Conservation (phyloP, 2,329 filamentous ascomycete species). For the Pseudogymnoascus sp. region DNA sequence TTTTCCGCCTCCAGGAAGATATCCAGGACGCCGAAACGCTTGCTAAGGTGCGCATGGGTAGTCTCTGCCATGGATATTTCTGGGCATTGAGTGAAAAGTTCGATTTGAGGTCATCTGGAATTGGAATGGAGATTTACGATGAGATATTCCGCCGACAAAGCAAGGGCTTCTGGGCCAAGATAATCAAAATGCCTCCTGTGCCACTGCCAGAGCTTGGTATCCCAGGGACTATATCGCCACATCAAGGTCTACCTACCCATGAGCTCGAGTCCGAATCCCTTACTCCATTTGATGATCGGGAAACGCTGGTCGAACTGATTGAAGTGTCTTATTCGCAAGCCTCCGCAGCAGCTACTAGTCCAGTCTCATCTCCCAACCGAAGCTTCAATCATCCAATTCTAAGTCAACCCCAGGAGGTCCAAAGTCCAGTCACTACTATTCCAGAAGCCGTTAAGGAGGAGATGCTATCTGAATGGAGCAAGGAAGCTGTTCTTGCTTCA, state of each 20-base stretch:
- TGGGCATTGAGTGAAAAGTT: constrained; percentile 74
- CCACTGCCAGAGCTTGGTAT: constrained; percentile 54
- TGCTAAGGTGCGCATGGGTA: constrained; percentile 72
- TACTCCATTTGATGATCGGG: constrained; percentile 67
- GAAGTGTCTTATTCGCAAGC: constrained; percentile 61
- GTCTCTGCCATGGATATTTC: constrained; percentile 82
- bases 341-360: constrained; percentile 57
- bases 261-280: constrained; percentile 57
- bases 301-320: constrained; percentile 66
- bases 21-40: constrained; percentile 58
- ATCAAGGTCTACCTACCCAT: constrained; percentile 37
- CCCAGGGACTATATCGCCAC: constrained; percentile 40
- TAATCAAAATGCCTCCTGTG: constrained; percentile 63
- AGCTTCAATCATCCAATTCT: constrained; percentile 56
- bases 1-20: constrained; percentile 80
- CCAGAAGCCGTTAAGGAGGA: constrained; percentile 63
- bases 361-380: constrained; percentile 61
- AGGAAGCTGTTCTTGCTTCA: constrained; percentile 62
- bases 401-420: constrained; percentile 36
- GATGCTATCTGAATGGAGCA: constrained; percentile 74
- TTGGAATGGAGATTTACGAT: constrained; percentile 64
- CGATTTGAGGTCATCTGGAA: constrained; percentile 61
- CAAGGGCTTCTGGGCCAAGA: constrained; percentile 72
- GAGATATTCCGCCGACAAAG: constrained; percentile 70
- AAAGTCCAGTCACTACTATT: constrained; percentile 46